A percentile compares a stretch with the other conserved stretches of the same genome.
Conservation (phyloP, 495 filamentous ascomycete genomes). For the Cercophora sp. region DNA sequence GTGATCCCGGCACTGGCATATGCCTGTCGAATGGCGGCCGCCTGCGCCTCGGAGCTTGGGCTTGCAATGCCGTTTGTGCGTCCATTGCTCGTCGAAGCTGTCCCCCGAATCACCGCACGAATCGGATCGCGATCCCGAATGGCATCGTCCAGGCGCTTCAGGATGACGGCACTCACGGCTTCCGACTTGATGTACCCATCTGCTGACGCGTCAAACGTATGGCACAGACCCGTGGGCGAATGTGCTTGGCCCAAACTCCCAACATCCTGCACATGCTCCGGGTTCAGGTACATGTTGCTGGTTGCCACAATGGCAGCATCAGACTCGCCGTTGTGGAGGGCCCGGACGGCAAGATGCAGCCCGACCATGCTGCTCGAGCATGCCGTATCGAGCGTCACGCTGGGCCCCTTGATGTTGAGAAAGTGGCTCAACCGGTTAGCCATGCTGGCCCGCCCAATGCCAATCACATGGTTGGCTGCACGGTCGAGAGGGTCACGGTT, state of each 20-base stretch:
- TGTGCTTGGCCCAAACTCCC: too few relatives aligned
- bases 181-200: constrained; percentile 59
- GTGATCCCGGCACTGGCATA: constrained; percentile 32
- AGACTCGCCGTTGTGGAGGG: constrained; percentile 37
- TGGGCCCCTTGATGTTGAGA: constrained; percentile 41
- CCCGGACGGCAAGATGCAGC: constrained; percentile 36
- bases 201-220: constrained; percentile 24
- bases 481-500: too few relatives aligned
- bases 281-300: constrained; percentile 17
- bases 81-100: constrained; percentile 48
- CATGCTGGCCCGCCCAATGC: too few relatives aligned
- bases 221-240: constrained; percentile 20
- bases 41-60: constrained; percentile 48
- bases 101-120: constrained; percentile 51
- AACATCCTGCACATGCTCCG: constrained; percentile 4
- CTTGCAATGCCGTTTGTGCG: constrained; percentile 44
- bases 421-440: constrained; percentile 49
- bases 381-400: constrained; percentile 36
- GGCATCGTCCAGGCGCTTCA: constrained; percentile 51
- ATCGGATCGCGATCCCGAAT: constrained; percentile 46
- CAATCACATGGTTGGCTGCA: too few relatives aligned
- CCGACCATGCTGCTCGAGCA: constrained; percentile 40
- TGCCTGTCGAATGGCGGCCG: constrained; percentile 38
- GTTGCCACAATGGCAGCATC: constrained; percentile 36
- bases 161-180: constrained; percentile 36